A percentile compares a stretch with the other conserved stretches of the same genome.
phyloP scores from a whole-genome alignment of 257 asterid genomes.

The Salvia splendens region DNA sequence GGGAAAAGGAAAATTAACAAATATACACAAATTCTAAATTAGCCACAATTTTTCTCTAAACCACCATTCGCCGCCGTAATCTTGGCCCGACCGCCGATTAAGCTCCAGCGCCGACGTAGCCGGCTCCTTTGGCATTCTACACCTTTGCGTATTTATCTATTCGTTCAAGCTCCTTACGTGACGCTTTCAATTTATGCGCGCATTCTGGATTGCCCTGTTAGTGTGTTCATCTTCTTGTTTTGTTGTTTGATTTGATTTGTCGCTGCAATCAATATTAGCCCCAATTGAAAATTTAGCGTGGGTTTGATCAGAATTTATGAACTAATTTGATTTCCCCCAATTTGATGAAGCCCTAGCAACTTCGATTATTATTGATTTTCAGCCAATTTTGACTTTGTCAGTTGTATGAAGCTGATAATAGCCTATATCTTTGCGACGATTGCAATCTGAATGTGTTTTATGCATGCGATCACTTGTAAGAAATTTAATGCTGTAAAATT shows the following conservation, averaged over 20 bases:
- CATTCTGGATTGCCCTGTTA: conserved; percentile 9
- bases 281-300: conserved; percentile 29
- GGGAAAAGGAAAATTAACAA: conserved; percentile 21
- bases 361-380: conserved; percentile 1
- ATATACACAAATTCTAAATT: conserved; percentile 39
- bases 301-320: conserved; percentile 27
- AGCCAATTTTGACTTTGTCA: conserved; percentile 20
- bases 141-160: conserved; percentile 8
- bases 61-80: conserved; percentile 37
- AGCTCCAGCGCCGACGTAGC: conserved; percentile 22
- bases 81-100: conserved; percentile 35
- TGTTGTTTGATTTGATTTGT: conserved; percentile 26
- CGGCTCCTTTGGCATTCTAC: conserved; percentile 11
- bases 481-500: conserved; percentile 6
- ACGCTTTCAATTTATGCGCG: conserved; percentile 25
- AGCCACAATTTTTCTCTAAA: conserved; percentile 26
- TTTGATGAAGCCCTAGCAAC: conserved; percentile 43
- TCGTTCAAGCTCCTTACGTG: conserved; percentile 12
- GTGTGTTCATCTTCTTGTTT: conserved; percentile 14
- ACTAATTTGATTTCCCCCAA: conserved; percentile 40
- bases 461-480: conserved; percentile 34
- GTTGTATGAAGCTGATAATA: conserved; percentile 10
- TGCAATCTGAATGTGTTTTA: conserved; percentile 23
- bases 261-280: background rate
- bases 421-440: conserved; percentile 2